Evolutionary conservation across 495 filamentous ascomycete species (phyloP), one percentile per base, ranked within the genome.

Genomic region (Oleoguttula mirabilis): DNA sequence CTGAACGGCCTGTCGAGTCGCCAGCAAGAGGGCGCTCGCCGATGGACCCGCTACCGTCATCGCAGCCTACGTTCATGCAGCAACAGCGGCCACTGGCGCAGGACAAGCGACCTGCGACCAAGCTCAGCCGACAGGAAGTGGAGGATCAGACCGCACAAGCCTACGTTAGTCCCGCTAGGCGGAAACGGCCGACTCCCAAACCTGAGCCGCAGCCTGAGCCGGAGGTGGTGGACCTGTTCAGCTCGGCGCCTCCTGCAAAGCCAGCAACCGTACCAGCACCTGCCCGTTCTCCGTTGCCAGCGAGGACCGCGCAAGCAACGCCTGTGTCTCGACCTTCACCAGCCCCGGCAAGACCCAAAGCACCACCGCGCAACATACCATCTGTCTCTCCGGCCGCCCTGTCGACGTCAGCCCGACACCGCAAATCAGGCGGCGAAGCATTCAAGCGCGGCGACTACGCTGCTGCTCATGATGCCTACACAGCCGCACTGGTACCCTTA

Each of bases 371-470:
- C 5, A 67, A 70, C 30, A 72, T 93, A 36, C 87, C 87, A 14
- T 53, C 67, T 7, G 56, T 88, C 5, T 80, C 85, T 0, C 57
- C 73, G 10, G 68, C 73, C 34, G 78, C 79, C 2, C 71, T 94
- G 5, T 65, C 77, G 39, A 71, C 74, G 12, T 93, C 86, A 12
- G 77, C 77, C 32, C 67, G 73, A n/a, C 69, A 86, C 39, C 81
- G 92, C 14, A 69, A 77, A 40, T 76, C 77, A 39, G 92, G 88
- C 21, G 80, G 84, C 10, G 79, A 77, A 41, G 79, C 87, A 49
- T 98, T 94, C 68, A 96, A 94, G 61, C 76, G 83, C 19, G 90
- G 90, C 24, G 90, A 98, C 60, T 98, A 84, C 59, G 79, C 82
- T 11, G 69, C 77, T 3, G 92, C 90, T 0, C 83, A 94, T 50